These are phyloP conservation scores for Cystobasidium onofrii DNA, from an alignment of 768 basidiomycete genomes.

Conservation along the genomic window DNA sequence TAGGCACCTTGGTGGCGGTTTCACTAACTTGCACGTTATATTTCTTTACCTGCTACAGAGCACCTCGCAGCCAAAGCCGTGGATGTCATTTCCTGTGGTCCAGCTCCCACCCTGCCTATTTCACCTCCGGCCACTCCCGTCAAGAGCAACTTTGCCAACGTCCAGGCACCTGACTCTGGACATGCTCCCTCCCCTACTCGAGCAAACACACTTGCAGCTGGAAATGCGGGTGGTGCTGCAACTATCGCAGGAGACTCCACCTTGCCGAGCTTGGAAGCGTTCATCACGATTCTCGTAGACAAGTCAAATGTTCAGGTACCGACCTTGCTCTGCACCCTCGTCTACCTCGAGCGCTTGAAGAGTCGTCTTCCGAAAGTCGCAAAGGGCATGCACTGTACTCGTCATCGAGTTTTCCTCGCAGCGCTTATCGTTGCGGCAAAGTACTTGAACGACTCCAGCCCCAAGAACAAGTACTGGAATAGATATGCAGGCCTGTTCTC, in stretches of 20 bases:
- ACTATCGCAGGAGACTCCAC: conserved; percentile 35
- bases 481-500: conserved; percentile 65
- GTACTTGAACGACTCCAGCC: conserved; percentile 72
- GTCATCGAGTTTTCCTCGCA: conserved; percentile 91
- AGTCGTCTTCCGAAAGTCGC: conserved; percentile 70
- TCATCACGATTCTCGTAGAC: conserved; percentile 70
- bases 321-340: conserved; percentile 78
- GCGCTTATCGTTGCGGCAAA: conserved; percentile 92
- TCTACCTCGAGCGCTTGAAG: conserved; percentile 82
- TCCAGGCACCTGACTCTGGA: conserved; percentile 6
- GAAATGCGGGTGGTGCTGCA: neutral
- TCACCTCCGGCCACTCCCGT: conserved; percentile 64
- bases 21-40: too few relatives aligned
- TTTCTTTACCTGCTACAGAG: conserved; percentile 39
- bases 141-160: conserved; percentile 48
- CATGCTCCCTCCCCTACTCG: neutral
- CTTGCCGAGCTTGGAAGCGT: conserved; percentile 66
- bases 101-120: conserved; percentile 46
- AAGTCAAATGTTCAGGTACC: conserved; percentile 80
- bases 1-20: neutral
- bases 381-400: conserved; percentile 83
- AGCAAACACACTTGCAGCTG: neutral
- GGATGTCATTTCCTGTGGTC: conserved; percentile 57
- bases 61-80: conserved; percentile 72
- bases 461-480: conserved; percentile 92